Percentiles rank a stretch among this genome's conserved stretches.
Evolutionary conservation across 2,329 filamentous ascomycete species (phyloP).

Genomic region (Cercospora nicotianae): DNA sequence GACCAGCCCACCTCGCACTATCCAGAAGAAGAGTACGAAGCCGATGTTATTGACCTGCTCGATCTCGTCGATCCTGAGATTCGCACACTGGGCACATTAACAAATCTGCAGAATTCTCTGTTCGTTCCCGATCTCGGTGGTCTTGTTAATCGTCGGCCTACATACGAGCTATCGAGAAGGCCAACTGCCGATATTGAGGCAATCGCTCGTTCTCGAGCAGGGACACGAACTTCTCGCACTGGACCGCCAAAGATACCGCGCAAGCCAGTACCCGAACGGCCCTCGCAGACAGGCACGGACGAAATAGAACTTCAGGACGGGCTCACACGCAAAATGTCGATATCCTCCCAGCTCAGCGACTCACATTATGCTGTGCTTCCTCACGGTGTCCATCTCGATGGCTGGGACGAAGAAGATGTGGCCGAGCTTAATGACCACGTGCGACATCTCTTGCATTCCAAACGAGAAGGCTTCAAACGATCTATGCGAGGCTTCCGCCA

Average conservation of each 20-base stretch:
- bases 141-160: constrained; percentile 73
- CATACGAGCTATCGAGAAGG: constrained; percentile 67
- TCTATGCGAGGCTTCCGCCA: constrained; percentile 76
- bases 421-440: constrained; percentile 81
- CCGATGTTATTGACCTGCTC: constrained; percentile 65
- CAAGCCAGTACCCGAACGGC: constrained; percentile 18
- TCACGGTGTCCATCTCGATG: constrained; percentile 68
- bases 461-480: constrained; percentile 75
- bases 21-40: constrained; percentile 55
- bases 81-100: constrained; percentile 76
- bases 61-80: constrained; percentile 79
- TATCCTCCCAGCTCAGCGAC: constrained; percentile 67
- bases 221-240: constrained; percentile 21
- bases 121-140: constrained; percentile 80
- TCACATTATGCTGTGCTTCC: constrained; percentile 78
- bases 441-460: constrained; percentile 82
- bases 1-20: constrained; percentile 19
- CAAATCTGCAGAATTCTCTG: constrained; percentile 86
- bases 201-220: constrained; percentile 27
- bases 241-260: constrained; percentile 13
- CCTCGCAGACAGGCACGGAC: neutral
- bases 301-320: constrained; percentile 29
- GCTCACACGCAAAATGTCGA: constrained; percentile 47
- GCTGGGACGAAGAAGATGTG: constrained; percentile 74
- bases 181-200: constrained; percentile 33